phyloP scores from a whole-genome alignment of 345 rosid genomes.

The sweet orange (Citrus sinensis) region DNA sequence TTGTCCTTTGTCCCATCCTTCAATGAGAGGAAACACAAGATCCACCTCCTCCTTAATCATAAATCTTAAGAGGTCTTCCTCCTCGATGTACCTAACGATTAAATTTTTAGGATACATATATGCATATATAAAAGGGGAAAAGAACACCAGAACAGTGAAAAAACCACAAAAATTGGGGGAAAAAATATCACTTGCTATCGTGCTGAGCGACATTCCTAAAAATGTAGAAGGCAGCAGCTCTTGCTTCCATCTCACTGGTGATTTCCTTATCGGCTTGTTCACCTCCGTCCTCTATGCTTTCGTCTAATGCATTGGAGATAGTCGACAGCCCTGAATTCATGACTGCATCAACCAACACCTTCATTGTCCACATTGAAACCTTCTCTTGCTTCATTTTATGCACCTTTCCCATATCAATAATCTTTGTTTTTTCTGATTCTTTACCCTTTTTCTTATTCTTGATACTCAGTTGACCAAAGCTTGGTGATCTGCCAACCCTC shows the following conservation, averaged over 20 bases:
- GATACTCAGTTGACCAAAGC: constrained; percentile 51
- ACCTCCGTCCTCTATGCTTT: constrained; percentile 32
- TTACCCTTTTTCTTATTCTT: constrained; percentile 46
- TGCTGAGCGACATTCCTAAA: constrained; percentile 55
- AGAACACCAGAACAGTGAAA: not conserved
- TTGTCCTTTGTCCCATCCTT: constrained; percentile 47
- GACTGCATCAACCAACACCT: constrained; percentile 71
- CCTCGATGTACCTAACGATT: constrained; percentile 58
- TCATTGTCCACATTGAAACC: constrained; percentile 93
- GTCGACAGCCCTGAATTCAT: constrained; percentile 65
- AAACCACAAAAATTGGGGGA: not conserved
- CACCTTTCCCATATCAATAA: constrained; percentile 72
- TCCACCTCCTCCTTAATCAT: constrained; percentile 92
- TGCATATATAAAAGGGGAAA: not conserved
- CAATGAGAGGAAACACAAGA: constrained; percentile 62
- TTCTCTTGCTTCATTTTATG: constrained; percentile 77
- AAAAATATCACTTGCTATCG: constrained; percentile 42
- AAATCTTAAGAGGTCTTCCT: constrained; percentile 71
- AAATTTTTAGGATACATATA: not conserved
- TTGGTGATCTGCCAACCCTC: constrained; percentile 42
- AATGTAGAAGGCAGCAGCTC: constrained; percentile 58
- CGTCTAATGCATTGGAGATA: constrained; percentile 65
- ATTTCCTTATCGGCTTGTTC: constrained; percentile 56
- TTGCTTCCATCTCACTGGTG: constrained; percentile 80
- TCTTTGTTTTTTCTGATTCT: constrained; percentile 38